Base-by-base conservation (phyloP, 495 filamentous ascomycete species). In the Xylaria intraflava region DNA sequence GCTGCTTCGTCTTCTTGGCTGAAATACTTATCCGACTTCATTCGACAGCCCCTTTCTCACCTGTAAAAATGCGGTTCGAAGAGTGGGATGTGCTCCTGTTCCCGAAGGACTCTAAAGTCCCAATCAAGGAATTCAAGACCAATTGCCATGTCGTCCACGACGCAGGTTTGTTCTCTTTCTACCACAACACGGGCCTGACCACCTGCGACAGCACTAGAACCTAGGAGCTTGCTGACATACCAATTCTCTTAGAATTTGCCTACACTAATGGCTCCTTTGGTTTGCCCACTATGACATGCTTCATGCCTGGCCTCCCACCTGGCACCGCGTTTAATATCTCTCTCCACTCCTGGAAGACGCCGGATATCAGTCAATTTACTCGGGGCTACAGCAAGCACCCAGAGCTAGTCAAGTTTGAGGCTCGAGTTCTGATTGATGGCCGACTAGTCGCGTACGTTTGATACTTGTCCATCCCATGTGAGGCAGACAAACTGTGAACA, bases 41-140 rank as follows among this genome's bases (percentile, higher is more conserved):
- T 60, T 51, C 42, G 16, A 55, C 49, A 57, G 38, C 27, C n/a
- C 47, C 49, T n/a, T n/a, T n/a, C n/a, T n/a, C n/a, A 4, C 4
- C 35, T 49, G 48, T 45, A 20, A 66, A 56, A 53, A 94, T 94
- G 89, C 83, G 89, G 47, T 94, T 87, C 74, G 78, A 86, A 51
- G 83, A 85, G 60, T 93, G 89, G 90, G 90, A 94, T 64, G 78
- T 92, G 46, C 82, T 94, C 45, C 73, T 95, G 51, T 93, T 94
- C 67, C 85, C 88, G 0, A 66, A 65, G 47, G 72, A 77, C 56
- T 64, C 62, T 43, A 73, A 72, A 50, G 76, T 86, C 16, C 89
- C 89, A 8, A 67, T 92, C 39, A 88, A 91, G 64, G 90, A 95
- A 65, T 95, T 93, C 79, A 86, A 84, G 62, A 90, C 88, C 14